Evolutionary conservation across 1,139 yeast genomes (phyloP).

Genomic region (Candida sp.): DNA sequence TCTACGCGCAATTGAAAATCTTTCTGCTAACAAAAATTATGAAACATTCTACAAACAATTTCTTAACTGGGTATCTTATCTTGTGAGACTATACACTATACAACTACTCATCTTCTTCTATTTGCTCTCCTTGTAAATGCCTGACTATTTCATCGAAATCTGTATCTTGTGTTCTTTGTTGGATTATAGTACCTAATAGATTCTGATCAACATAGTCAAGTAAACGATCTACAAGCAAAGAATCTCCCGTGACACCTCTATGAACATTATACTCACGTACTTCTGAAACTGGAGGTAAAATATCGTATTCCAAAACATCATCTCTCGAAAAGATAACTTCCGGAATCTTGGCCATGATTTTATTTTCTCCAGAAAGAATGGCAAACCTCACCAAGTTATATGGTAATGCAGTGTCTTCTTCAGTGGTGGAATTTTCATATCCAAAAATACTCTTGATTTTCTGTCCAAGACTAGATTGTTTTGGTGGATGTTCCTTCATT

Average conservation of each 20-base stretch:
- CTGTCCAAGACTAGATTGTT: constrained; percentile 6
- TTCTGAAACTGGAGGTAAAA: constrained; percentile 54
- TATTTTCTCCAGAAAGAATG: constrained; percentile 65
- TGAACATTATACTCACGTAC: constrained; percentile 24
- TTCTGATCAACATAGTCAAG: constrained; percentile 38
- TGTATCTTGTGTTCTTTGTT: constrained; percentile 22
- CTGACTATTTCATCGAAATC: constrained; percentile 24
- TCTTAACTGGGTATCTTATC: neutral
- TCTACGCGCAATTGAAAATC: neutral
- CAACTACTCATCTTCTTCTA: constrained; percentile 5
- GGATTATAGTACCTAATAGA: constrained; percentile 34
- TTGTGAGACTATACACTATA: neutral
- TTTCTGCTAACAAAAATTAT: no score
- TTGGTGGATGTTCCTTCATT: constrained; percentile 17
- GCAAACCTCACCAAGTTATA: constrained; percentile 62
- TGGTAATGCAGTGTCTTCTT: constrained; percentile 39
- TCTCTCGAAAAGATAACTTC: constrained; percentile 55
- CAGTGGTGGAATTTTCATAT: constrained; percentile 1
- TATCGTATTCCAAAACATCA: constrained; percentile 67
- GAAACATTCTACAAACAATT: neutral
- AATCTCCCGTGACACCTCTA: constrained; percentile 18
- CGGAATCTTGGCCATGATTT: constrained; percentile 69
- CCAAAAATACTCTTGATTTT: constrained; percentile 12
- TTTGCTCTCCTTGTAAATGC: constrained; percentile 12
- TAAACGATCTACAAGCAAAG: constrained; percentile 24